Conservation (phyloP, 23 red algal genomes). For the Cyanidiococcus yangmingshanensis region DNA sequence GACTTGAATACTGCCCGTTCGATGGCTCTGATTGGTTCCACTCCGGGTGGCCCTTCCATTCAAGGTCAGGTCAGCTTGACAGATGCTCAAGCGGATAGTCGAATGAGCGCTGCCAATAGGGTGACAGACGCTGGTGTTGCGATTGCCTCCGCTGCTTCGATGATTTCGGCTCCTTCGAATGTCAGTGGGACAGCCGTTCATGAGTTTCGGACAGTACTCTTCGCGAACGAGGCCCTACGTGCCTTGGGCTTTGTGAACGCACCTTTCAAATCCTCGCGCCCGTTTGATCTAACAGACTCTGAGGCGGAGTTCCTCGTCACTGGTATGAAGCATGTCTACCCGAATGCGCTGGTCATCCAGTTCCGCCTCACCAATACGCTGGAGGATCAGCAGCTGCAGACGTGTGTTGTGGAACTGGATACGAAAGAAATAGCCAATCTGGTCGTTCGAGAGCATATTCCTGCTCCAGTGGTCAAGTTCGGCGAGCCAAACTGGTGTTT, state of each 20-base stretch:
- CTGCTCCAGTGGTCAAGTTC: slow-evolving; percentile 36
- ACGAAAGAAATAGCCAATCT: slow-evolving; percentile 38
- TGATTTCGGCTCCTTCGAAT: neutral
- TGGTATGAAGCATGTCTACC: slow-evolving; percentile 61
- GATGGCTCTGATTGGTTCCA: neutral
- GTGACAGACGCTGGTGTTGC: slow-evolving; percentile 32
- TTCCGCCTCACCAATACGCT: slow-evolving; percentile 78
- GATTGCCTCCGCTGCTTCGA: slow-evolving; percentile 29
- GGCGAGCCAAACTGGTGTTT: slow-evolving; percentile 38
- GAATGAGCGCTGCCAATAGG: neutral
- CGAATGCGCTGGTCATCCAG: slow-evolving; percentile 45
- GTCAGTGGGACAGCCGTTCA: neutral
- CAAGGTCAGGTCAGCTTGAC: neutral
- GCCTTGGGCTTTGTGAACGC: neutral
- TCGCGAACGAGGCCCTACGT: neutral
- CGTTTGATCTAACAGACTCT: slow-evolving; percentile 77
- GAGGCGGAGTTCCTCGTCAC: slow-evolving; percentile 84
- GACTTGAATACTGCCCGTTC: neutral
- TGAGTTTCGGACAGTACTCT: neutral
- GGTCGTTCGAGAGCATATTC: slow-evolving; percentile 35
- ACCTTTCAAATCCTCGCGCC: slow-evolving; percentile 66
- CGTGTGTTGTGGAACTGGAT: slow-evolving; percentile 58
- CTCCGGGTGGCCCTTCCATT: no score
- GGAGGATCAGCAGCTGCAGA: slow-evolving; percentile 69
- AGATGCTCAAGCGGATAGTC: neutral